Conservation (phyloP, 2,329 filamentous ascomycete species). For the Fusarium sp. region DNA sequence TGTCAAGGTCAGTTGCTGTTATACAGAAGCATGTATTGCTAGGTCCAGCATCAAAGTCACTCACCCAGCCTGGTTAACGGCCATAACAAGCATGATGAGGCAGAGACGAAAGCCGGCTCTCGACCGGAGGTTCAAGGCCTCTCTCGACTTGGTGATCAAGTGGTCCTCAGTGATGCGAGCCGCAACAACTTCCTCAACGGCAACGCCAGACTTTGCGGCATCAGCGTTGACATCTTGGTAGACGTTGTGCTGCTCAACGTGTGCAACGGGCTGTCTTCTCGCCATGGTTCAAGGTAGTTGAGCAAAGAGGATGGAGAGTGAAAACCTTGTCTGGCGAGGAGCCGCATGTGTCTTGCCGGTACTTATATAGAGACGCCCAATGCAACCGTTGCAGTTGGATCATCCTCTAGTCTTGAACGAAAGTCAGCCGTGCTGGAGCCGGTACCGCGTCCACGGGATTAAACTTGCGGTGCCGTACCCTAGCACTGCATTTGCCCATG, state of each 20-base stretch:
- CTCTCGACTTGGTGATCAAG: constrained; percentile 30
- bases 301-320: not conserved
- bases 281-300: not conserved
- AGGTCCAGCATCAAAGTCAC: not conserved
- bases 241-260: constrained; percentile 13
- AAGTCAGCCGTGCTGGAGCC: not conserved
- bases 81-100: constrained; percentile 34
- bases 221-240: constrained; percentile 36
- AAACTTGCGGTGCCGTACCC: not conserved
- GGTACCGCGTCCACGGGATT: not conserved
- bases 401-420: not conserved
- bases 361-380: constrained; percentile 8
- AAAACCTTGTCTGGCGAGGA: not conserved
- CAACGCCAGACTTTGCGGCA: constrained; percentile 34
- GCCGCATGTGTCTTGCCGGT: not conserved
- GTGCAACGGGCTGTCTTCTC: constrained; percentile 3
- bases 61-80: constrained; percentile 24
- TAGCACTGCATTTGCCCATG: not conserved
- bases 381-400: not conserved
- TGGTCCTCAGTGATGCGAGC: constrained; percentile 37
- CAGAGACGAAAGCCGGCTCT: constrained; percentile 33
- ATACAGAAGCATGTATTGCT: not conserved
- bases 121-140: constrained; percentile 32
- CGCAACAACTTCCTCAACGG: constrained; percentile 37
- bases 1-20: not conserved